Evolutionary conservation across 805 yeast genomes (phyloP).

Genomic region (Kuraishia hungarica): DNA sequence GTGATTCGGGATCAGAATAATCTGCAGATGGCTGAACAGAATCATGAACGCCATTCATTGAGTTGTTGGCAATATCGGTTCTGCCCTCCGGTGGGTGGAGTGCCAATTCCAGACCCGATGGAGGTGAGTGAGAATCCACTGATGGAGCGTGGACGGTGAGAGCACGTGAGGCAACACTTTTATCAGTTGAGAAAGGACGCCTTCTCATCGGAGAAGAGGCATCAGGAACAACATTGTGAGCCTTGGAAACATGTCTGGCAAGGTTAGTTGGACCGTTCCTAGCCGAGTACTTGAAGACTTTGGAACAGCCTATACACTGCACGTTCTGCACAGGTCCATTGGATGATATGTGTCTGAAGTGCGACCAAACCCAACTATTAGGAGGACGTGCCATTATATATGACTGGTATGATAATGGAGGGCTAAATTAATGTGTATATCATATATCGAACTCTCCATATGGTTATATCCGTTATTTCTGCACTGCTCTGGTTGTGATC

Average conservation of each 20-base stretch:
- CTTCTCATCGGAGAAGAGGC: not conserved
- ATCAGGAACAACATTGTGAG: conserved; percentile 15
- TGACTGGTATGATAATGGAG: not conserved
- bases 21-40: conserved; percentile 4
- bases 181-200: conserved; percentile 1
- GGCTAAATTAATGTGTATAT: not conserved
- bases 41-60: not conserved
- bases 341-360: conserved; percentile 18
- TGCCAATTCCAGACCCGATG: not conserved
- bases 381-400: conserved; percentile 24
- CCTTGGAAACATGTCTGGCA: conserved; percentile 20
- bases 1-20: conserved; percentile 12
- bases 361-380: conserved; percentile 23
- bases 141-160: not conserved
- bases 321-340: conserved; percentile 15
- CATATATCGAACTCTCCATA: too few relatives aligned
- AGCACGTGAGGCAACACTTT: not conserved
- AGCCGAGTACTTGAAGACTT: conserved; percentile 19
- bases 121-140: not conserved
- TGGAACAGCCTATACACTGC: conserved; percentile 20
- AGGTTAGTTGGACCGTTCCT: conserved; percentile 27
- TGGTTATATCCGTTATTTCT: not conserved
- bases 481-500: not conserved
- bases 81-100: not conserved
- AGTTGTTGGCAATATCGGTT: not conserved